Percentiles rank a stretch among this genome's conserved stretches.
phyloP scores from a whole-genome alignment of 805 yeast genomes.

The Candida pseudoglaebosa region DNA sequence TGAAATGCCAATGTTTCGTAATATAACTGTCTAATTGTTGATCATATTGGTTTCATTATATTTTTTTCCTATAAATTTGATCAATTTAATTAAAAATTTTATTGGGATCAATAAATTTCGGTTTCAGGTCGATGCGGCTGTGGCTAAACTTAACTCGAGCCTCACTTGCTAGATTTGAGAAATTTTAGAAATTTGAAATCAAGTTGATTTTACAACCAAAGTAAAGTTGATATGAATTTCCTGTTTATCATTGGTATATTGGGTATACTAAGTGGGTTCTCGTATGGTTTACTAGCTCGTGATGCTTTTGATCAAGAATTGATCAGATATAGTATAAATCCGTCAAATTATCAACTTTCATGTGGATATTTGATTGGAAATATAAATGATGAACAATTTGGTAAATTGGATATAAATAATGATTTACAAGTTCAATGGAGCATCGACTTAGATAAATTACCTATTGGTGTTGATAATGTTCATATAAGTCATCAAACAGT shows the following conservation, averaged over 20 bases:
- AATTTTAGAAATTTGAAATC: too few species aligned
- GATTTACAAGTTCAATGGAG: conserved; percentile 8
- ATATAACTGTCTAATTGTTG: too few species aligned
- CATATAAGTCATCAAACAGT: background rate
- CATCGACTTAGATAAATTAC: conserved; percentile 5
- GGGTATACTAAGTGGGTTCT: conserved; percentile 1
- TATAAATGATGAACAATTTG: conserved; percentile 6
- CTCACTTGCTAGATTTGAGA: too few species aligned
- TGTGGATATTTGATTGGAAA: background rate
- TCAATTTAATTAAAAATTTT: too few species aligned
- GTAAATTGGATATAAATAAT: conserved; percentile 8
- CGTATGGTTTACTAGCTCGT: conserved; percentile 6
- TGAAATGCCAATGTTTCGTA: too few species aligned
- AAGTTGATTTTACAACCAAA: background rate
- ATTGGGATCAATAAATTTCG: too few species aligned
- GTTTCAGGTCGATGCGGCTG: too few species aligned
- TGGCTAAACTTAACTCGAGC: too few species aligned
- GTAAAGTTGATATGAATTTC: background rate
- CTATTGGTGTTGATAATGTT: background rate
- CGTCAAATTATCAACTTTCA: conserved; percentile 3
- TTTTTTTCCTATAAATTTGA: too few species aligned
- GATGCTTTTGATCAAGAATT: conserved; percentile 8
- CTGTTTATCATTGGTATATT: background rate
- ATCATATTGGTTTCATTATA: too few species aligned
- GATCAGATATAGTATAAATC: conserved; percentile 1